These are phyloP conservation scores for Casuarina cunninghamiana DNA, from an alignment of 306 rosid genomes.

Conservation along the genomic window DNA sequence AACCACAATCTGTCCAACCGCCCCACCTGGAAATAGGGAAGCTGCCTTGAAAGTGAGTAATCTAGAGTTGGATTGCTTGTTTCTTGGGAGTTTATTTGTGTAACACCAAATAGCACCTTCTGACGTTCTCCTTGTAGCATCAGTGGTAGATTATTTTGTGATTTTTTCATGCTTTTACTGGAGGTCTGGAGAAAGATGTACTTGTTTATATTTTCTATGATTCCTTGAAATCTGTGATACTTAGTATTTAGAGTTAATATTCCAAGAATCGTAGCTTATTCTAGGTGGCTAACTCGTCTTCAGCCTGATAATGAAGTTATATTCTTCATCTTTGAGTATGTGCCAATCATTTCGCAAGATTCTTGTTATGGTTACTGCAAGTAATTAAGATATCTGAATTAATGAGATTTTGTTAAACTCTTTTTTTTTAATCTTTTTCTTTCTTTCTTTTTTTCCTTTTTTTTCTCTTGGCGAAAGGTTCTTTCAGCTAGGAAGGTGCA, in stretches of 20 bases:
- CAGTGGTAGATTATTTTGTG: neutral
- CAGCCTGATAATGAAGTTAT: neutral
- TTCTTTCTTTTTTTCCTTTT: neutral
- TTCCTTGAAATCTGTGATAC: neutral
- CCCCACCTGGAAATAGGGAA: conserved; percentile 85
- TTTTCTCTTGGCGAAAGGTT: conserved; percentile 50
- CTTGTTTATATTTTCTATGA: neutral
- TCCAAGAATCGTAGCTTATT: conserved; percentile 1
- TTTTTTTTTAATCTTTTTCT: too few species aligned
- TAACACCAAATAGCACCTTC: neutral
- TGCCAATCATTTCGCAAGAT: neutral
- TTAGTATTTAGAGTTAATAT: neutral
- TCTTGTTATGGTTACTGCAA: neutral
- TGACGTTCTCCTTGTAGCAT: neutral
- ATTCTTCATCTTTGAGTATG: neutral
- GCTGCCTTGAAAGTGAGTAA: conserved; percentile 76
- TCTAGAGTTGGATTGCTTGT: conserved; percentile 24
- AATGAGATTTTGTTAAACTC: neutral
- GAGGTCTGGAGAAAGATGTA: neutral
- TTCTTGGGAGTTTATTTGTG: conserved; percentile 11
- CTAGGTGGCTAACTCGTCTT: neutral
- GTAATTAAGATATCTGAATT: neutral
- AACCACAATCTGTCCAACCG: conserved; percentile 69
- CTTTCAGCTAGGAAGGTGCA: conserved; percentile 80
- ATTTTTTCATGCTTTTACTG: neutral